Evolutionary conservation across 1,139 yeast species (phyloP), one percentile per base, ranked within the genome.

Genomic region (Taiozyma sp.): DNA sequence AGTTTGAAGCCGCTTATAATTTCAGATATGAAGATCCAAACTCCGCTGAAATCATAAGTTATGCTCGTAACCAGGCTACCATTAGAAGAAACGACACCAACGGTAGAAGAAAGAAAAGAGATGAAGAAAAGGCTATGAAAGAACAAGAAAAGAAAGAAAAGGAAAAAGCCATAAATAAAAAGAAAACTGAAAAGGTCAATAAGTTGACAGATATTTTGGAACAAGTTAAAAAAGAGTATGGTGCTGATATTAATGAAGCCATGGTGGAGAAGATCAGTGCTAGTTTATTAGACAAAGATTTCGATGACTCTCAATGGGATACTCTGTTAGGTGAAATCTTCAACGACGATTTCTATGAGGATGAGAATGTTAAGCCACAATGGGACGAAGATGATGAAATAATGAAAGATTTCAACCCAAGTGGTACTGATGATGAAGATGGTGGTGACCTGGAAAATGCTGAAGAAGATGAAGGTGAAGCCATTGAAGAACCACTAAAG

Each of bases 51-150:
- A 89, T 95, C 67, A 86, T 91, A 34, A 85, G 96, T n/a, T 95
- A 93, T 72, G 98, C 99, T 5, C 90, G 99, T 78, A 87, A 79
- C 57, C 97, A 91, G 67, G 96, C 96, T 29, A 90, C 98, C 0
- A 76, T 91, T 63, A 84, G 99, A 71, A 80, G 99, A 66, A 81
- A 85, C 24, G 84, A 83, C 48, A 79, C 86, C 53, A 83, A 84
- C 58, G 70, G 87, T 23, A 81, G 99, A 63, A 90, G 90, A 72
- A 81, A 86, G 67, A 85, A 84, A 69, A 83, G 99, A 72, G 93
- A 90, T 48, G 79, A 75, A 65, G 81, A 83, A 66, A 79, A 74
- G 52, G 86, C 81, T 46, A 77, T 73, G 47, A 80, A 76, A 54
- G 71, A 69, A 41, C 71, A 76, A 57, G 84, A 78, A 55, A 78